Percentiles rank a stretch among this genome's conserved stretches.
Conservation (phyloP, 345 rosid genomes). For the Populus davidiana region DNA sequence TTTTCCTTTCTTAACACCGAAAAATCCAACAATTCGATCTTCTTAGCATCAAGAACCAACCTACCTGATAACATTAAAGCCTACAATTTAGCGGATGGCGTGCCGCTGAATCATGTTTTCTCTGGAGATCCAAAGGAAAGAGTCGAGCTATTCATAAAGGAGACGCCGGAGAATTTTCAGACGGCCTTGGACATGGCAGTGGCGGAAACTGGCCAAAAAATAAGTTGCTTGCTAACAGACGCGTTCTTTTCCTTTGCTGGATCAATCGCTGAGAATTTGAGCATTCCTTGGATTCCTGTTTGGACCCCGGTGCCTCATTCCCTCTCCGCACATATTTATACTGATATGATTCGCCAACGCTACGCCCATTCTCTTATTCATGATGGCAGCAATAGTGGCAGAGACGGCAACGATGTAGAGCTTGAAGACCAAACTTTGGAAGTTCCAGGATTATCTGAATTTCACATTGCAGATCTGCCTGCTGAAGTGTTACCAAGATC, state of each 20-base stretch:
- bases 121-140: conserved; percentile 34
- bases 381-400: background rate
- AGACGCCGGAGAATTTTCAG: conserved; percentile 33
- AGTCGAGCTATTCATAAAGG: conserved; percentile 43
- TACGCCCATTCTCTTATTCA: background rate
- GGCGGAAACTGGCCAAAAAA: conserved; percentile 31
- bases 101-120: conserved; percentile 23
- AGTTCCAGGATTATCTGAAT: conserved; percentile 46
- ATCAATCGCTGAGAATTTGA: conserved; percentile 37
- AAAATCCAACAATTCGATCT: conserved; percentile 34
- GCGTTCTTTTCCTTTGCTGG: conserved; percentile 45
- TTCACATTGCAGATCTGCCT: conserved; percentile 43
- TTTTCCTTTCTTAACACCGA: conserved; percentile 60
- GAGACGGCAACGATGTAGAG: background rate
- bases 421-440: conserved; percentile 26
- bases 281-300: conserved; percentile 48
- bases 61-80: conserved; percentile 35
- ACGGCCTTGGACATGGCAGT: conserved; percentile 34
- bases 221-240: conserved; percentile 51
- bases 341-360: conserved; percentile 27
- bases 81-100: conserved; percentile 36
- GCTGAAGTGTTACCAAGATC: conserved; percentile 36
- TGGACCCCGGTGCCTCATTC: conserved; percentile 40
- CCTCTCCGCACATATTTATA: conserved; percentile 42
- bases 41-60: background rate